Percentiles rank a stretch among this genome's conserved stretches.
These are phyloP conservation scores for Clavispora santaluciae DNA, from an alignment of 805 yeast species.

Conservation along the genomic window DNA sequence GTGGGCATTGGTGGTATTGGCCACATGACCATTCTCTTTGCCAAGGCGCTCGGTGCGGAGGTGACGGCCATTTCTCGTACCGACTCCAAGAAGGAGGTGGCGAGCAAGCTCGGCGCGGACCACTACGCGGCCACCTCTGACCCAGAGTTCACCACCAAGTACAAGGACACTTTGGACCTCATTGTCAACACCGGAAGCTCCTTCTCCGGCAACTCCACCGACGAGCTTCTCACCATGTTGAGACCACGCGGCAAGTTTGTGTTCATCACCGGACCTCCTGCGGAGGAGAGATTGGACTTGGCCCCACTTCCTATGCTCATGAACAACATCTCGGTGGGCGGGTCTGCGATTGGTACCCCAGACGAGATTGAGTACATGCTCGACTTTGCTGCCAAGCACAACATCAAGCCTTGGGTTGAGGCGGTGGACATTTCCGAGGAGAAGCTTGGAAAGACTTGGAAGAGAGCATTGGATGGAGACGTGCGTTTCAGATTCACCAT, in stretches of 20 bases:
- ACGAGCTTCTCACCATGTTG: conserved; percentile 11
- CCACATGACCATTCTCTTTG: conserved; percentile 56
- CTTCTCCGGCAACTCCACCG: conserved; percentile 16
- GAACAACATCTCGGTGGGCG: conserved; percentile 13
- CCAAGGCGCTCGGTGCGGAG: conserved; percentile 60
- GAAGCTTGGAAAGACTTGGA: conserved; percentile 13
- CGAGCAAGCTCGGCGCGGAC: conserved; percentile 51
- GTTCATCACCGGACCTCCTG: conserved; percentile 15
- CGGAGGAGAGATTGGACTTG: conserved; percentile 6
- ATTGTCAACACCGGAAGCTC: conserved; percentile 14
- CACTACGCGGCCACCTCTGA: conserved; percentile 22
- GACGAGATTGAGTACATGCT: conserved; percentile 15
- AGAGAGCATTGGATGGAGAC: conserved; percentile 12
- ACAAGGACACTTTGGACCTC: conserved; percentile 9
- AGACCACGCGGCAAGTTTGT: conserved; percentile 14
- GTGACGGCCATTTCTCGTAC: conserved; percentile 55
- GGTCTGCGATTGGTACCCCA: conserved; percentile 13
- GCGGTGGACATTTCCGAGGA: conserved; percentile 15
- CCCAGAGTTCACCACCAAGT: conserved; percentile 18
- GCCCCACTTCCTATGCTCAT: conserved; percentile 7
- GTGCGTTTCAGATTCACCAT: conserved; percentile 15
- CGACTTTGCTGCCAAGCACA: conserved; percentile 15
- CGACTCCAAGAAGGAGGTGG: conserved; percentile 46
- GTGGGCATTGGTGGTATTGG: conserved; percentile 69
- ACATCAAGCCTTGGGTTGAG: conserved; percentile 17